Conservation (phyloP, 1,139 yeast species). For the Pichia sp. region DNA sequence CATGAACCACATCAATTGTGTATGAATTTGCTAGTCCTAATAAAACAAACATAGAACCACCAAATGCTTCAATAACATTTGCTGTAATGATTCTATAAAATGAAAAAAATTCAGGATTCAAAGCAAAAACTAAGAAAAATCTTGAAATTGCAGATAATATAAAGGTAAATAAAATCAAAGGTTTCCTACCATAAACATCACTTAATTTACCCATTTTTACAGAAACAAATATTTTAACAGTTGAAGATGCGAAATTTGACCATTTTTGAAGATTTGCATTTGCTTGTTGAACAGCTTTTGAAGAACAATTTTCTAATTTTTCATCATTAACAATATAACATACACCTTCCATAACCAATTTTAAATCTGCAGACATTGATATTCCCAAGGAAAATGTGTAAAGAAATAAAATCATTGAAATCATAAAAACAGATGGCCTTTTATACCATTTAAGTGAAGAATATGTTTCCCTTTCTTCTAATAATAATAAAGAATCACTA, state of each 20-base stretch:
- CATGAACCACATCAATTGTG: constrained; percentile 57
- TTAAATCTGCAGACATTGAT: constrained; percentile 23
- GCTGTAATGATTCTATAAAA: constrained; percentile 34
- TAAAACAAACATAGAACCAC: constrained; percentile 52
- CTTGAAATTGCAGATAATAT: constrained; percentile 29
- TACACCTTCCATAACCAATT: constrained; percentile 21
- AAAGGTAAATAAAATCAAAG: constrained; percentile 36
- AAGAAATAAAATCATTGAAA: constrained; percentile 21
- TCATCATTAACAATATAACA: constrained; percentile 18
- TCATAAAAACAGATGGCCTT: constrained; percentile 28
- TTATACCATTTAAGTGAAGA: constrained; percentile 24
- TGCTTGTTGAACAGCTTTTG: constrained; percentile 22
- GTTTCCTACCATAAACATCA: constrained; percentile 58
- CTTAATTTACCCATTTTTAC: constrained; percentile 55
- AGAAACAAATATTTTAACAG: constrained; percentile 34
- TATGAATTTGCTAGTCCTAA: constrained; percentile 54
- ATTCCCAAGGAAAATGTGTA: constrained; percentile 19
- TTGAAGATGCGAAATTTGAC: constrained; percentile 20
- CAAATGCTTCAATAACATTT: constrained; percentile 39
- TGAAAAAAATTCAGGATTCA: constrained; percentile 32
- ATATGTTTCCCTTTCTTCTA: constrained; percentile 22
- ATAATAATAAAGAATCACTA: constrained; percentile 13
- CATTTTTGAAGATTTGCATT: constrained; percentile 25
- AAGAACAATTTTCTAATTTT: constrained; percentile 14
- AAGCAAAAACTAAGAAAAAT: constrained; percentile 30